Base-by-base conservation (phyloP, 352 stramenopile genomes). In the Pythium biforme region DNA sequence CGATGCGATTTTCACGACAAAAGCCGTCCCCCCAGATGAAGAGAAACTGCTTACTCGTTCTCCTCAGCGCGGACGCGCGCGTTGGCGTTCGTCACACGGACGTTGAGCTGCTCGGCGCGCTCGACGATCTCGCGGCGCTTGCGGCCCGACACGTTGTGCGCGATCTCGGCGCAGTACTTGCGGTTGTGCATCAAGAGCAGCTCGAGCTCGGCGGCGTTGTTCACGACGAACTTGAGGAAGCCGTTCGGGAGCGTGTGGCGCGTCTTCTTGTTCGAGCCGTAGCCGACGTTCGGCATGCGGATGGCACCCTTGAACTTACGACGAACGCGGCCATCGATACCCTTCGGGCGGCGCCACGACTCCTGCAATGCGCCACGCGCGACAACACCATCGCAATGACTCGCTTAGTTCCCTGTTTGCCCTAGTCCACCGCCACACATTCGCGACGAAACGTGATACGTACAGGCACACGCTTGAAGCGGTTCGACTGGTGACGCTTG, bases 271-370 rank as follows among this genome's bases (percentile, higher is more conserved):
- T 99, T 96, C 55, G 95, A 99, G 74, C 97, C 97, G 85, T 99
- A 99, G 69, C 97, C 97, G 74, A 99, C 98, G 77, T 97, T 98
- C 45, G 96, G 96, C 96, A 99, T 98, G 72, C 96, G 96, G 73
- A 99, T 90, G 52, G 96, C 93, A 57, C 97, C 97, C 89, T 99
- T 99, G 89, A 99, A 99, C 78, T 97, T 96, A 77, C 97, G 96
- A 78, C 97, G 95, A 61, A 99, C 96, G 69, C 97, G 97, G 78
- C 94, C 93, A 88, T 99, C 97, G 89, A 99, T 99, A 99, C 97
- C 97, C 86, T 99, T 99, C 50, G 97, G 97, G 79, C 97, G 98
- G 75, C 97, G 92, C 97, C 97, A 99, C 80, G 82, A 94, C 69
- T 96, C 87, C 75, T 87, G 62, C 59, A 51, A 66, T 45, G 39